Evolutionary conservation across 1,139 yeast species (phyloP), one percentile per base, ranked within the genome.

Genomic region (Hanseniaspora sp.): DNA sequence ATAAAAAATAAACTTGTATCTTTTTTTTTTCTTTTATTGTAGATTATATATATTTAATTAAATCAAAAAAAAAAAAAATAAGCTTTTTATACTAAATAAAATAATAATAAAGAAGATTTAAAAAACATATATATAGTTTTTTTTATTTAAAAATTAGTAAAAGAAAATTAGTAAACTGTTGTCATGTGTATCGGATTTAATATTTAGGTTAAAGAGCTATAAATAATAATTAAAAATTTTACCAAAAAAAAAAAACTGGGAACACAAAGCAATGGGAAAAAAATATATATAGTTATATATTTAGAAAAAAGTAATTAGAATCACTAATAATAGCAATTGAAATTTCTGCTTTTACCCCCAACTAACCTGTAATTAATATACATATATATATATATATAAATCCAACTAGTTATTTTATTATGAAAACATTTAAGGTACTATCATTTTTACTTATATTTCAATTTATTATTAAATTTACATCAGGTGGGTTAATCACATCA

Each of bases 401-500:
- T n/a, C n/a, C 23, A 23, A 23, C 23, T 23, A 4, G 23, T 3
- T 23, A 23, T 23, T 23, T 23, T 23, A 15, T 6, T 5, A 34
- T 45, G 40, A 34, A 23, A 45, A 1, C 13, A 12, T n/a, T 38
- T n/a, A 29, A 8, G 9, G 9, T 12, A 23, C 4, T 47, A 30
- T n/a, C 11, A 8, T 8, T 18, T 5, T 28, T 47, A 18, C 30
- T 30, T 7, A 28, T 47, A 8, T 11, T 47, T 17, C 46, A 43
- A 30, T n/a, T 48, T 9, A 8, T 37, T 11, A 2, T 40, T 8
- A 38, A 13, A 2, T 6, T 9, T 6, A 8, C 41, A 15, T 31
- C n/a, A 33, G 48, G 46, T 18, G 51, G 48, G 0, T 29, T 54
- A 23, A 49, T 41, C 23, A 46, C 49, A 29, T 34, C 55, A 18